These are phyloP conservation scores for Linnemannia elongata DNA, from an alignment of 192 early-diverging fungal species.

Conservation along the genomic window DNA sequence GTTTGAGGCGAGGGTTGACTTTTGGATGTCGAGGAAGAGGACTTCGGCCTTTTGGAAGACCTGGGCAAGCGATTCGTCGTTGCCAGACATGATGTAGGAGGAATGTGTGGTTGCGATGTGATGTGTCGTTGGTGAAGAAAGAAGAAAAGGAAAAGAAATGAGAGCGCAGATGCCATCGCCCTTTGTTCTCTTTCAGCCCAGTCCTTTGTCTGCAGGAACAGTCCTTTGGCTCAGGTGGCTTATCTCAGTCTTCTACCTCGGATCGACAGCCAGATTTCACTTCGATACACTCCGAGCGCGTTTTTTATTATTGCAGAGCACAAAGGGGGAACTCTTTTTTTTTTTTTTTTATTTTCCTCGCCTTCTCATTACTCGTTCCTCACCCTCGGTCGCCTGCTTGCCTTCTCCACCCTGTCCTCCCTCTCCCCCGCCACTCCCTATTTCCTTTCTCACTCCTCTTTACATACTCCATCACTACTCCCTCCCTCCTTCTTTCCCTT, in stretches of 20 bases:
- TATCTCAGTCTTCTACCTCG: neutral
- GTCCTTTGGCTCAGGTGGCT: neutral
- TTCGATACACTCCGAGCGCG: neutral
- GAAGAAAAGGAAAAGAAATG: neutral
- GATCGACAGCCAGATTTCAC: neutral
- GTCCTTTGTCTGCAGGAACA: neutral
- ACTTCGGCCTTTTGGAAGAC: constrained; percentile 49
- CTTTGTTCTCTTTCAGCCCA: neutral
- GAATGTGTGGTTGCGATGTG: neutral
- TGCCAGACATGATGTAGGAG: constrained; percentile 26
- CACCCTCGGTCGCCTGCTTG: neutral
- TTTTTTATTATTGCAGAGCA: neutral
- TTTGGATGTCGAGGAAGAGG: constrained; percentile 41
- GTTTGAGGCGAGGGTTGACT: constrained; percentile 41
- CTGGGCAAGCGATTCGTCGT: constrained; percentile 39
- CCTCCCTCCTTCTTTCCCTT: neutral
- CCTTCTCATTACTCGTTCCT: neutral
- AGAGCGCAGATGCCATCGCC: neutral
- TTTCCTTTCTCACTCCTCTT: neutral
- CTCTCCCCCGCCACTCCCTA: neutral
- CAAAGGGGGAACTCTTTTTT: constrained; percentile 2
- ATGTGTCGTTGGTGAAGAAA: neutral
- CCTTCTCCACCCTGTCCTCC: neutral
- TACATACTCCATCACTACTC: neutral
- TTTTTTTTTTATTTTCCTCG: neutral